A percentile compares a stretch with the other conserved stretches of the same genome.
Evolutionary conservation across 805 yeast genomes (phyloP).

Genomic region (Teunomyces gatunensis): DNA sequence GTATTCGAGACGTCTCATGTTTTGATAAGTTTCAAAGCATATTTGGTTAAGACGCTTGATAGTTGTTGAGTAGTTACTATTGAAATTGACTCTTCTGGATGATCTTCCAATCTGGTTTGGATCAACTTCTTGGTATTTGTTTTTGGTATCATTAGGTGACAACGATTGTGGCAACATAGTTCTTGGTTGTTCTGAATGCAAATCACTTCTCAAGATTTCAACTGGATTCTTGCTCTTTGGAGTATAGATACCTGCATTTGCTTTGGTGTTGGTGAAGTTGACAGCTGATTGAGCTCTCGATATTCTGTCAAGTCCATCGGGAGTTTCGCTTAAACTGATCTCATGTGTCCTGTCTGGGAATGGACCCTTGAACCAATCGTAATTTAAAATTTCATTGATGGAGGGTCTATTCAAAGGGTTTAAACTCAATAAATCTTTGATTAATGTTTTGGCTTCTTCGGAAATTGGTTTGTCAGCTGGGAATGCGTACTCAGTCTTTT

Average conservation of each 20-base stretch:
- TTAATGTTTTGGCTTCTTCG: conserved; percentile 67
- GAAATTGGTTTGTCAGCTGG: conserved; percentile 72
- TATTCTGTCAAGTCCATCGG: conserved; percentile 53
- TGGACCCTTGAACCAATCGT: conserved; percentile 83
- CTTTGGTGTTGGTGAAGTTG: conserved; percentile 66
- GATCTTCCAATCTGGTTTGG: conserved; percentile 32
- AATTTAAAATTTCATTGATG: conserved; percentile 71
- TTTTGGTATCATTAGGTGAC: conserved; percentile 89
- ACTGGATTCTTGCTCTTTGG: conserved; percentile 59
- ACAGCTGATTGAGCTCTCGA: conserved; percentile 59
- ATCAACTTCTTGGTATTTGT: conserved; percentile 75
- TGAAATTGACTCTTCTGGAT: conserved; percentile 38
- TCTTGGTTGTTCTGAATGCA: conserved; percentile 65
- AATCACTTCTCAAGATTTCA: conserved; percentile 64
- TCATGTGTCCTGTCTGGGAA: conserved; percentile 73
- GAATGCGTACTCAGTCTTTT: conserved; percentile 72
- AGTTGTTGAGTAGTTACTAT: conserved; percentile 36
- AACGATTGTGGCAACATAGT: conserved; percentile 81
- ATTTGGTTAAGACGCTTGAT: conserved; percentile 36
- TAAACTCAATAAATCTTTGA: conserved; percentile 67
- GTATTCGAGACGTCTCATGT: conserved; percentile 43
- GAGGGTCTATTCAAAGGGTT: conserved; percentile 83
- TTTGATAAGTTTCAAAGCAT: conserved; percentile 35
- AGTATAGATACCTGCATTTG: conserved; percentile 58
- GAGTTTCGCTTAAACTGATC: conserved; percentile 60